phyloP scores from a whole-genome alignment of 2,329 filamentous ascomycete genomes.

The Fusarium poae region DNA sequence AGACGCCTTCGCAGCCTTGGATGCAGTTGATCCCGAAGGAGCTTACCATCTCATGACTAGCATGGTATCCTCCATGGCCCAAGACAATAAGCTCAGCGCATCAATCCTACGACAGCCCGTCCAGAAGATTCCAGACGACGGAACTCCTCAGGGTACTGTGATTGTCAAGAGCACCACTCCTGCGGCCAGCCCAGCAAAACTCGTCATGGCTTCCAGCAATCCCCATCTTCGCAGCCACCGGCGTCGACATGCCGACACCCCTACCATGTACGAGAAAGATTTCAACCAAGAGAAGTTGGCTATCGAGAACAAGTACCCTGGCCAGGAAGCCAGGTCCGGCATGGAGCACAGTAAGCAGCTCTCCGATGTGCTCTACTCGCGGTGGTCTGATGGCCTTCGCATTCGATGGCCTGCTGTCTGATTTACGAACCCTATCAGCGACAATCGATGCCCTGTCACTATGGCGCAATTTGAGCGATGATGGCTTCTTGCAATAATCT shows the following conservation, averaged over 20 bases:
- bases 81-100: constrained; percentile 73
- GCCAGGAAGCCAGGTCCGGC: constrained; percentile 70
- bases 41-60: constrained; percentile 86
- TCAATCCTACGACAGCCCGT: constrained; percentile 60
- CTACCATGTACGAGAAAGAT: constrained; percentile 59
- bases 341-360: constrained; percentile 95
- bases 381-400: constrained; percentile 88
- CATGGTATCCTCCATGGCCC: constrained; percentile 79
- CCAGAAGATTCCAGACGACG: constrained; percentile 58
- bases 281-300: constrained; percentile 62
- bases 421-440: constrained; percentile 2
- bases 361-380: constrained; percentile 88
- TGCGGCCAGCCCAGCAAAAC: constrained; percentile 68
- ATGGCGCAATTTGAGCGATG: neutral
- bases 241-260: constrained; percentile 68
- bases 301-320: constrained; percentile 67
- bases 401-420: constrained; percentile 71
- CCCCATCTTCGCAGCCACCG: constrained; percentile 86
- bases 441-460: constrained; percentile 1
- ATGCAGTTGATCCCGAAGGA: constrained; percentile 90
- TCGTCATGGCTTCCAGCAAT: constrained; percentile 84
- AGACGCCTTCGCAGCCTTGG: constrained; percentile 86
- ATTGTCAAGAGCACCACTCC: constrained; percentile 67
- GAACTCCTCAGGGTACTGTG: constrained; percentile 67
- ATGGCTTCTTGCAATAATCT: constrained; percentile 6